Conservation (phyloP, 2,329 filamentous ascomycete species). For the Alternaria sp. region DNA sequence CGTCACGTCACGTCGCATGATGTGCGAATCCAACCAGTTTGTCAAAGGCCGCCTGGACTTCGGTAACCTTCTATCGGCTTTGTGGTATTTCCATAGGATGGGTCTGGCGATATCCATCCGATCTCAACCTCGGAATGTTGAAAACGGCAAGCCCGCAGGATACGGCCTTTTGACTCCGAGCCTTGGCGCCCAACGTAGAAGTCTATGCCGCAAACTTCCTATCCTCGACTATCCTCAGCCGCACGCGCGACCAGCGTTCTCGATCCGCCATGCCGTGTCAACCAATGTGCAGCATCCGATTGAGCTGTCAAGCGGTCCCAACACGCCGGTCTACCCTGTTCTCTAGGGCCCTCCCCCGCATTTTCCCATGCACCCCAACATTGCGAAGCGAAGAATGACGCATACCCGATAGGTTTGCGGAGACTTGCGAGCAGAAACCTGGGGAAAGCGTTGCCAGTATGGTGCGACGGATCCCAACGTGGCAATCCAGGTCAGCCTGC, state of each 20-base stretch:
- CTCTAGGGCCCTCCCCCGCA: background rate
- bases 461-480: background rate
- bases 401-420: background rate
- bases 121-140: background rate
- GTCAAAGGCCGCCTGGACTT: background rate
- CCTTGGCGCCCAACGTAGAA: background rate
- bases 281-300: constrained; percentile 1
- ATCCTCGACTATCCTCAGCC: background rate
- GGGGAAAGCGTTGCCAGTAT: background rate
- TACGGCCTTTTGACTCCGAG: background rate
- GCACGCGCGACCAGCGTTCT: background rate
- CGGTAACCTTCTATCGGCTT: background rate
- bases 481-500: background rate
- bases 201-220: background rate
- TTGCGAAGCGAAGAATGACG: constrained; percentile 1
- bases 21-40: background rate
- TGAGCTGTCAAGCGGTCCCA: background rate
- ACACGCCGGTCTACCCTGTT: background rate
- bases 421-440: background rate
- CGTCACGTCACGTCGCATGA: background rate
- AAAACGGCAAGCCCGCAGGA: background rate
- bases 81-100: background rate
- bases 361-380: background rate
- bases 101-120: background rate
- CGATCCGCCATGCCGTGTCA: background rate